These are phyloP conservation scores for Pleomassaria siparia DNA, from an alignment of 2,329 filamentous ascomycete species.

Conservation along the genomic window DNA sequence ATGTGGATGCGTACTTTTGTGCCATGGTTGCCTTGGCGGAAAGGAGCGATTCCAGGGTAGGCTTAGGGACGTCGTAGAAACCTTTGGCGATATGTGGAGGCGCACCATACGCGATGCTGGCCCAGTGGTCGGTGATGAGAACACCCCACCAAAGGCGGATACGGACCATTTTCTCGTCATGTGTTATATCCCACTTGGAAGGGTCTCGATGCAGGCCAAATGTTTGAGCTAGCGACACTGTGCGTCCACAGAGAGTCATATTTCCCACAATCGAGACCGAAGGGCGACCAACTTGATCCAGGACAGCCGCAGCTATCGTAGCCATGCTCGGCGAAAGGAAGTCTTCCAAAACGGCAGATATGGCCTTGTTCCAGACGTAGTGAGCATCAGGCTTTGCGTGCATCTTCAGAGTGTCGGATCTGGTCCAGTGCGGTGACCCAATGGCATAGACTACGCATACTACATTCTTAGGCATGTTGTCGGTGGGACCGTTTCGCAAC, in stretches of 20 bases:
- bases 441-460: constrained; percentile 45
- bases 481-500: constrained; percentile 37
- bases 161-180: constrained; percentile 54
- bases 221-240: constrained; percentile 57
- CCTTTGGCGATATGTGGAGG: constrained; percentile 56
- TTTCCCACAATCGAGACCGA: constrained; percentile 49
- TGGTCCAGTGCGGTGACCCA: constrained; percentile 41
- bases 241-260: constrained; percentile 56
- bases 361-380: constrained; percentile 47
- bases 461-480: constrained; percentile 38
- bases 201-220: constrained; percentile 59
- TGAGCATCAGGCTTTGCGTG: constrained; percentile 41
- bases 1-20: constrained; percentile 51
- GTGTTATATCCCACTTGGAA: constrained; percentile 54
- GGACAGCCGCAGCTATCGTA: constrained; percentile 43
- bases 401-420: constrained; percentile 38
- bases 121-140: constrained; percentile 59
- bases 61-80: constrained; percentile 59
- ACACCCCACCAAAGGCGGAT: constrained; percentile 60
- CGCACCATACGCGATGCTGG: constrained; percentile 58
- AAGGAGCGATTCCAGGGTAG: constrained; percentile 47
- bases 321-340: constrained; percentile 45
- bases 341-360: constrained; percentile 46
- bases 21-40: constrained; percentile 38
- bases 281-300: constrained; percentile 46